Evolutionary conservation across 2,329 filamentous ascomycete species (phyloP).

Genomic region (Aspergillus alliaceus): DNA sequence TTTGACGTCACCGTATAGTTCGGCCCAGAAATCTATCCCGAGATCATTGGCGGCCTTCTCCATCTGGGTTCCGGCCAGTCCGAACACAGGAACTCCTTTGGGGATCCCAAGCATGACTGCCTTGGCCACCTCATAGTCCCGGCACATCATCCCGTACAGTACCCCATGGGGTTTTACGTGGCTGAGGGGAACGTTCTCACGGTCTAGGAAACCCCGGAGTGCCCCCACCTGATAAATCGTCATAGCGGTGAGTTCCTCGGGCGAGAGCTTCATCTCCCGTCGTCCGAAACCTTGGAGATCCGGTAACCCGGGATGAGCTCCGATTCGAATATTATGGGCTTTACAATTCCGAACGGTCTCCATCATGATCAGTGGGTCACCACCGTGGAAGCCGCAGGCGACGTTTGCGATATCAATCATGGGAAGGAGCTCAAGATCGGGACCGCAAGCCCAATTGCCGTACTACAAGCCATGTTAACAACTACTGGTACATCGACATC

Average conservation of each 20-base stretch:
- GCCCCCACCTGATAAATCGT: slow-evolving; percentile 65
- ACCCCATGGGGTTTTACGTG: slow-evolving; percentile 66
- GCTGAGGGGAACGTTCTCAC: slow-evolving; percentile 56
- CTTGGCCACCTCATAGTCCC: slow-evolving; percentile 52
- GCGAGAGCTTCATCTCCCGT: slow-evolving; percentile 59
- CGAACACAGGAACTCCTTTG: slow-evolving; percentile 53
- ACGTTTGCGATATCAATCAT: slow-evolving; percentile 64
- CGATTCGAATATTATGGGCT: slow-evolving; percentile 55
- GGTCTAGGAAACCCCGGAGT: slow-evolving; percentile 59
- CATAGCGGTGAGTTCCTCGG: slow-evolving; percentile 58
- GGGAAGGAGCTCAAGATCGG: slow-evolving; percentile 61
- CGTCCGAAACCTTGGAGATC: slow-evolving; percentile 66
- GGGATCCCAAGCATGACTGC: slow-evolving; percentile 57
- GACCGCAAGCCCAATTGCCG: slow-evolving; percentile 51
- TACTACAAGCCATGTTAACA: slow-evolving; percentile 26
- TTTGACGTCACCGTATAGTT: slow-evolving; percentile 59
- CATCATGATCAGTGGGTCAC: slow-evolving; percentile 65
- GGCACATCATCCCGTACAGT: slow-evolving; percentile 58
- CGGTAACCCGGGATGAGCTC: slow-evolving; percentile 65
- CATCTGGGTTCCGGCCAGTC: slow-evolving; percentile 55
- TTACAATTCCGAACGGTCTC: slow-evolving; percentile 61
- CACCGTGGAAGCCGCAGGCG: slow-evolving; percentile 61
- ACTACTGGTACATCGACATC: not conserved
- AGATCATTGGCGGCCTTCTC: slow-evolving; percentile 55
- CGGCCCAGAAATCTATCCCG: slow-evolving; percentile 54